phyloP scores from a whole-genome alignment of 192 early-diverging fungal genomes.

The Rhizophagus clarus region DNA sequence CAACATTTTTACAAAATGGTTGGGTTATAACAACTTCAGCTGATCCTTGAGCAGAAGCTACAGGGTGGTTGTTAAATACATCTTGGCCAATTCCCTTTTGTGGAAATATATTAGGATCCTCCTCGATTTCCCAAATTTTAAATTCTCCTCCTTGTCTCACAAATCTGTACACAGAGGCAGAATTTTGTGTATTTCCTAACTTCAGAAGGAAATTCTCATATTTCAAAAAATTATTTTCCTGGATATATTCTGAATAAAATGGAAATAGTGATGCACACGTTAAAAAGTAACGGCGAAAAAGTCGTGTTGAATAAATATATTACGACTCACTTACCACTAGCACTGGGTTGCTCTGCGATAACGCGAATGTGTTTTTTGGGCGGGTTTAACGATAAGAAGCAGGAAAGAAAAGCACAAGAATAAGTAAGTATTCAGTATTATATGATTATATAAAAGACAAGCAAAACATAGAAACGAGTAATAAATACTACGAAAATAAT shows the following conservation, averaged over 20 bases:
- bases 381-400: too few species aligned
- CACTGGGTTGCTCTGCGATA: too few species aligned
- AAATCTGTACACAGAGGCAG: slow-evolving; percentile 9
- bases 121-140: slow-evolving; percentile 14
- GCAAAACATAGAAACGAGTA: too few species aligned
- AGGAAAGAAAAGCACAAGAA: too few species aligned
- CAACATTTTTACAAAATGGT: slow-evolving; percentile 22
- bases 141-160: background rate
- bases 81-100: background rate
- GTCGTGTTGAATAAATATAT: background rate
- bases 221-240: background rate
- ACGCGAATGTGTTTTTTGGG: too few species aligned
- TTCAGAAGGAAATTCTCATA: background rate
- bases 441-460: too few species aligned
- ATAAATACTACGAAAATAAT: too few species aligned
- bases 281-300: slow-evolving; percentile 29
- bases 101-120: background rate
- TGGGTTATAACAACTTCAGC: slow-evolving; percentile 6
- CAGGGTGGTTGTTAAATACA: background rate
- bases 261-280: slow-evolving; percentile 29
- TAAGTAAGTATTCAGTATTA: too few species aligned
- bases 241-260: slow-evolving; percentile 22
- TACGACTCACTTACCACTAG: too few species aligned
- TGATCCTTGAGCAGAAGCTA: slow-evolving; percentile 16
- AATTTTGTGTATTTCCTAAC: background rate